Percentiles rank a stretch among this genome's conserved stretches.
These are phyloP conservation scores for Torulaspora microellipsoides DNA, from an alignment of 805 yeast species.

Conservation along the genomic window DNA sequence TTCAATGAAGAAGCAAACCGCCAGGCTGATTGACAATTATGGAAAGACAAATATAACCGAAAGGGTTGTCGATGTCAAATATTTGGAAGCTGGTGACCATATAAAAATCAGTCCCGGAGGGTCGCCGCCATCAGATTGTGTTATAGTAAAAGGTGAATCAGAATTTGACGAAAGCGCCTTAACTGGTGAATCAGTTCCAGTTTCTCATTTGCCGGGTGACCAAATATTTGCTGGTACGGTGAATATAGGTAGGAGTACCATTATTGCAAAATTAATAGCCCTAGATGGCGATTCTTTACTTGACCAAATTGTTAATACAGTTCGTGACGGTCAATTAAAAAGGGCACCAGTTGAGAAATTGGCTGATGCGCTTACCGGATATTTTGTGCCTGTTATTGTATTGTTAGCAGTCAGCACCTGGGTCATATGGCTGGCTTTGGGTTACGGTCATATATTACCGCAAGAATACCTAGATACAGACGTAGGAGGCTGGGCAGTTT, in stretches of 20 bases:
- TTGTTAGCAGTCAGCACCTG: slow-evolving; percentile 58
- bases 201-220: slow-evolving; percentile 53
- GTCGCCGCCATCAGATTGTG: slow-evolving; percentile 57
- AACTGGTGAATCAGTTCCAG: slow-evolving; percentile 61
- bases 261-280: slow-evolving; percentile 52
- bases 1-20: slow-evolving; percentile 46
- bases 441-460: slow-evolving; percentile 52
- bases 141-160: slow-evolving; percentile 43
- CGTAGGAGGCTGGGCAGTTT: slow-evolving; percentile 69
- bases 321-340: slow-evolving; percentile 66
- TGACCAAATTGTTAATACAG: slow-evolving; percentile 65
- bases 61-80: slow-evolving; percentile 37
- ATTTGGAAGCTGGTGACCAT: slow-evolving; percentile 49
- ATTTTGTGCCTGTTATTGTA: slow-evolving; percentile 68
- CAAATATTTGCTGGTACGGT: slow-evolving; percentile 70
- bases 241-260: slow-evolving; percentile 52
- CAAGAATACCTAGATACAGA: slow-evolving; percentile 53
- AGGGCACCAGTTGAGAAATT: slow-evolving; percentile 69
- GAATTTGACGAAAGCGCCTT: slow-evolving; percentile 59
- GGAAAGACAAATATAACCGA: slow-evolving; percentile 26
- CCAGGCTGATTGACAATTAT: slow-evolving; percentile 35
- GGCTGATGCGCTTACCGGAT: slow-evolving; percentile 65
- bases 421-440: slow-evolving; percentile 63
- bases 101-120: slow-evolving; percentile 50
- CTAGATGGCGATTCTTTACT: slow-evolving; percentile 60